Evolutionary conservation across 192 early-diverging fungal genomes (phyloP).

Genomic region (Borealophlyctis nickersoniae): DNA sequence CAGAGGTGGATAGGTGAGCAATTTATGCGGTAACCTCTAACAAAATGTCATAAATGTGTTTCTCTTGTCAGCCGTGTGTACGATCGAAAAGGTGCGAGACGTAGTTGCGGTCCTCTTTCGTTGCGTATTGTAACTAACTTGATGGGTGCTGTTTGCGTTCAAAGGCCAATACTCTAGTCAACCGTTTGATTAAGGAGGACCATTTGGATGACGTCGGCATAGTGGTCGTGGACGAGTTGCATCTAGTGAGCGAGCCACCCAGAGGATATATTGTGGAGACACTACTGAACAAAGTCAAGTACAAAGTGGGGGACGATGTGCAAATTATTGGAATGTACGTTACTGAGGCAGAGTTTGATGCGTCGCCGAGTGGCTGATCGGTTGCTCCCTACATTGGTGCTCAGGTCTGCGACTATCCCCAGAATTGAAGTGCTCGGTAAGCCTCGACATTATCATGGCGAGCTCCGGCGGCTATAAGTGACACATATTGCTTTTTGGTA

Average conservation of each 20-base stretch:
- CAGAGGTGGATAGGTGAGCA: background rate
- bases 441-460: background rate
- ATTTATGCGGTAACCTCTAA: no score
- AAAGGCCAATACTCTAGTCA: slow-evolving; percentile 35
- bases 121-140: slow-evolving; percentile 1
- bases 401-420: background rate
- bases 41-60: background rate
- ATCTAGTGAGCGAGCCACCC: slow-evolving; percentile 38
- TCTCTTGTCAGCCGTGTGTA: slow-evolving; percentile 10
- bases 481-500: background rate
- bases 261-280: slow-evolving; percentile 37
- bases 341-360: slow-evolving; percentile 37
- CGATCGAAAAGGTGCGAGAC: slow-evolving; percentile 25
- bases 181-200: slow-evolving; percentile 28
- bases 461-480: background rate
- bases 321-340: slow-evolving; percentile 44
- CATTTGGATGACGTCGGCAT: slow-evolving; percentile 30
- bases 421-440: background rate
- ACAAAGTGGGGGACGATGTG: slow-evolving; percentile 19
- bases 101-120: background rate
- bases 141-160: background rate
- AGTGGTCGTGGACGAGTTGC: slow-evolving; percentile 37
- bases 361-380: no score
- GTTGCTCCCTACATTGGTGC: no score
- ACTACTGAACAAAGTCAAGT: slow-evolving; percentile 32